Conservation (phyloP, 768 basidiomycete species). For the Lactifluus echinatus region DNA sequence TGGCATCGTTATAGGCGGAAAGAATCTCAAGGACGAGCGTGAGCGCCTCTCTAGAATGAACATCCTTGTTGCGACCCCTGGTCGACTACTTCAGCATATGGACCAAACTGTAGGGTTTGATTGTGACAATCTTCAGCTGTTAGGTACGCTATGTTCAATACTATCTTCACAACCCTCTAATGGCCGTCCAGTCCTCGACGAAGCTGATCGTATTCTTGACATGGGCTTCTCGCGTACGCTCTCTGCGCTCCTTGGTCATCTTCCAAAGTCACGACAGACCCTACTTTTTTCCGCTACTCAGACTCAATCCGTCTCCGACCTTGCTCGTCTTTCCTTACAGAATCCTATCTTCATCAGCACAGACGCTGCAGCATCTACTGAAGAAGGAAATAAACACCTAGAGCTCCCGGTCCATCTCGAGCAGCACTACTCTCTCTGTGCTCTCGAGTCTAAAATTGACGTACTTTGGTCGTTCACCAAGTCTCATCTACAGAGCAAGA, state of each 20-base stretch:
- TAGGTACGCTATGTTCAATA: conserved; percentile 46
- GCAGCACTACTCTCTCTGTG: conserved; percentile 80
- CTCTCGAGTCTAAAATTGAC: conserved; percentile 83
- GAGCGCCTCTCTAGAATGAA: conserved; percentile 91
- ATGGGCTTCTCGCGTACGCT: conserved; percentile 91
- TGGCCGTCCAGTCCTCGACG: conserved; percentile 69
- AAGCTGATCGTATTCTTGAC: conserved; percentile 93
- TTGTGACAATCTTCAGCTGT: conserved; percentile 79
- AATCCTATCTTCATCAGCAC: conserved; percentile 71
- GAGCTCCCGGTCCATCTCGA: conserved; percentile 73
- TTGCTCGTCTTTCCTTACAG: conserved; percentile 83
- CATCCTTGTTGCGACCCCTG: conserved; percentile 96
- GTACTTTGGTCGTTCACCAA: conserved; percentile 93
- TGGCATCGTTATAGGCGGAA: conserved; percentile 92
- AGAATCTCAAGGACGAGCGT: conserved; percentile 86
- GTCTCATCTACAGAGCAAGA: conserved; percentile 84
- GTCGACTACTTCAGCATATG: conserved; percentile 92
- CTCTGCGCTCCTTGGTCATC: conserved; percentile 83
- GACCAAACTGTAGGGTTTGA: conserved; percentile 97
- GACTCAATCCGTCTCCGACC: conserved; percentile 77
- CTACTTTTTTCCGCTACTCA: conserved; percentile 96
- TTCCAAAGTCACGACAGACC: conserved; percentile 88
- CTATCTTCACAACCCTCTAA: not conserved
- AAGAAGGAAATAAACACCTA: conserved; percentile 33
- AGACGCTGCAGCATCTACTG: conserved; percentile 27